A percentile compares a stretch with the other conserved stretches of the same genome.
phyloP scores from a whole-genome alignment of 768 basidiomycete species.

The Exidia glandulosa region DNA sequence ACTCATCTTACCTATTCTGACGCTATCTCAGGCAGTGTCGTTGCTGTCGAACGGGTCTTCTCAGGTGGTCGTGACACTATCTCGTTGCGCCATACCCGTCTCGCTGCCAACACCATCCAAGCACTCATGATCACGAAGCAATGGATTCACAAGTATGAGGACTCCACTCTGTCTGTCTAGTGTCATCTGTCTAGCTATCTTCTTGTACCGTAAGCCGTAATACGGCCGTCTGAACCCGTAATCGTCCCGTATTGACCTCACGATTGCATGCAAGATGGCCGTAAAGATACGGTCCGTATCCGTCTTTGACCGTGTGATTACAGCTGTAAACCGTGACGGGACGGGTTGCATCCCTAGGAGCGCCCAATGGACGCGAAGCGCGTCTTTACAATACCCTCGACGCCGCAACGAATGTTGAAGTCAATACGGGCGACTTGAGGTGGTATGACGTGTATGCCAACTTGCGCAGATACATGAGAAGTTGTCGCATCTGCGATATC shows the following conservation, averaged over 20 bases:
- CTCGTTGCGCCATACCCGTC: slow-evolving; percentile 20
- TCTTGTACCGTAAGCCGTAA: too few species aligned
- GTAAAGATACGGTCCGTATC: too few species aligned
- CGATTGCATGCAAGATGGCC: too few species aligned
- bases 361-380: background rate
- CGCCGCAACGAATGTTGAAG: background rate
- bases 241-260: too few species aligned
- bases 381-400: background rate
- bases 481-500: background rate
- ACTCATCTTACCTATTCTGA: too few species aligned
- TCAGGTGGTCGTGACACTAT: slow-evolving; percentile 24
- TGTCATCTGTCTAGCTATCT: too few species aligned
- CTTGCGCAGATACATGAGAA: background rate
- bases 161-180: too few species aligned
- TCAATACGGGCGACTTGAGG: background rate
- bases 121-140: slow-evolving; percentile 21
- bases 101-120: slow-evolving; percentile 19
- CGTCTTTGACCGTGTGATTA: too few species aligned
- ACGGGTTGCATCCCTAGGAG: too few species aligned
- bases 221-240: too few species aligned
- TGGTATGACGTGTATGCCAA: background rate
- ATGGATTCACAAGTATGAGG: background rate
- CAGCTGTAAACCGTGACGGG: too few species aligned
- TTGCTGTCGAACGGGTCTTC: slow-evolving; percentile 23
- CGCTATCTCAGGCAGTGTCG: slow-evolving; percentile 17